phyloP scores from a whole-genome alignment of 2,329 filamentous ascomycete species.

The Exutisphaerella laricina region DNA sequence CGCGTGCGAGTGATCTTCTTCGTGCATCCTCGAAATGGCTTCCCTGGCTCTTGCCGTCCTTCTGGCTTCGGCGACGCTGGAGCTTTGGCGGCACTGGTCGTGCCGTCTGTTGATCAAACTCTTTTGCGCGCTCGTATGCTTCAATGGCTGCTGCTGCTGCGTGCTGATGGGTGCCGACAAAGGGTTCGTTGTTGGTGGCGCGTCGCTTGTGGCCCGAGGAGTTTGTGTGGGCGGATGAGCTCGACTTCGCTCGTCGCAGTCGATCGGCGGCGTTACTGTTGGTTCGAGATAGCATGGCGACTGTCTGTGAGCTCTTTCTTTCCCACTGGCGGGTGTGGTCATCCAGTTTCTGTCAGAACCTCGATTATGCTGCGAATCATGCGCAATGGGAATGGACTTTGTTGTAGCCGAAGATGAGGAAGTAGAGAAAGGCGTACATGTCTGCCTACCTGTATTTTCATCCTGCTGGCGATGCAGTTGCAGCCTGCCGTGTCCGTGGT shows the following conservation, averaged over 20 bases:
- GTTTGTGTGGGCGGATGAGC: slow-evolving; percentile 36
- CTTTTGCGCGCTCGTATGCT: slow-evolving; percentile 53
- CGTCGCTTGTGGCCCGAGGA: slow-evolving; percentile 20
- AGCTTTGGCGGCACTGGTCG: slow-evolving; percentile 12
- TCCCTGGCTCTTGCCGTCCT: slow-evolving; percentile 28
- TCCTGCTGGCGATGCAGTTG: not conserved
- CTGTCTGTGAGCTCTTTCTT: not conserved
- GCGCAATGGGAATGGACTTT: slow-evolving; percentile 1
- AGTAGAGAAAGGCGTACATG: slow-evolving; percentile 1
- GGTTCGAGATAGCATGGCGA: slow-evolving; percentile 32
- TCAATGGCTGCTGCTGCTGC: slow-evolving; percentile 58
- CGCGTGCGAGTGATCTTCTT: slow-evolving; percentile 12
- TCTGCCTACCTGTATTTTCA: not conserved
- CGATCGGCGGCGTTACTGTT: slow-evolving; percentile 30
- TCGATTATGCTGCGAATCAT: not conserved
- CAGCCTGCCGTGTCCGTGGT: not conserved
- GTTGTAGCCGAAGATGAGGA: not conserved
- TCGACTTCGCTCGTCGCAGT: slow-evolving; percentile 32
- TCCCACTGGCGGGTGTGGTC: not conserved
- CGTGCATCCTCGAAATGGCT: slow-evolving; percentile 33
- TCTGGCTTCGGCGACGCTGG: slow-evolving; percentile 24
- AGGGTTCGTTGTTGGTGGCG: slow-evolving; percentile 28
- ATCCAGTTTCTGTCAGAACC: not conserved
- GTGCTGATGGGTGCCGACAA: slow-evolving; percentile 50
- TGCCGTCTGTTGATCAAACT: slow-evolving; percentile 31